Evolutionary conservation across 805 yeast species (phyloP).

Genomic region (Myxozyma nipponensis): DNA sequence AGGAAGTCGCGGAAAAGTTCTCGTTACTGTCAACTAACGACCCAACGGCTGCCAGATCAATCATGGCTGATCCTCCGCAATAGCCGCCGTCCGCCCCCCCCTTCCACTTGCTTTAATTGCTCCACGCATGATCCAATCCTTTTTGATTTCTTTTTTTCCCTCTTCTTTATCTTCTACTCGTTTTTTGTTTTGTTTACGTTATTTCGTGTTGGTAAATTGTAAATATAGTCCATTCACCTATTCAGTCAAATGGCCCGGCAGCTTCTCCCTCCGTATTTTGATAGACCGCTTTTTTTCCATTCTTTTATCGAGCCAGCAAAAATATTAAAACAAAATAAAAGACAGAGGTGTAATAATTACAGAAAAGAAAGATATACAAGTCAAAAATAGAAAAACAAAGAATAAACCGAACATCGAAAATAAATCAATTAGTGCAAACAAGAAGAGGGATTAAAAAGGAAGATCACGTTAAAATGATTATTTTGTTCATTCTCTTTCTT

Average conservation of each 20-base stretch:
- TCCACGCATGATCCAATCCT: neutral
- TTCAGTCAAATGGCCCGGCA: too few species aligned
- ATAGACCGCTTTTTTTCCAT: too few species aligned
- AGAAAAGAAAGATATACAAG: neutral
- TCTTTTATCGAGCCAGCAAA: too few species aligned
- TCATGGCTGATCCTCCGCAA: constrained; percentile 26
- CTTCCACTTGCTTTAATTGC: too few species aligned
- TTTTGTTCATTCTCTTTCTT: neutral
- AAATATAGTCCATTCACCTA: neutral
- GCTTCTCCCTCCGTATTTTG: too few species aligned
- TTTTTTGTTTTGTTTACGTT: neutral
- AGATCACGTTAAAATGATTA: constrained; percentile 1
- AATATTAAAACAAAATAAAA: neutral
- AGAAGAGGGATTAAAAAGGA: constrained; percentile 2
- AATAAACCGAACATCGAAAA: neutral
- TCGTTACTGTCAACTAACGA: constrained; percentile 11
- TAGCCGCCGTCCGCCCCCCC: too few species aligned
- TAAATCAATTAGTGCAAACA: neutral
- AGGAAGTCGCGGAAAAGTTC: constrained; percentile 51
- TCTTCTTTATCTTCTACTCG: neutral
- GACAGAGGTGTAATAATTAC: neutral
- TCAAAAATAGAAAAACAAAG: neutral
- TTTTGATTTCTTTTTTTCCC: neutral
- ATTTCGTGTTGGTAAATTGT: neutral
- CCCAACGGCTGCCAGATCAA: constrained; percentile 16